Conservation (phyloP, 441 rosid genomes). For the Pelargonium fulgidum region DNA sequence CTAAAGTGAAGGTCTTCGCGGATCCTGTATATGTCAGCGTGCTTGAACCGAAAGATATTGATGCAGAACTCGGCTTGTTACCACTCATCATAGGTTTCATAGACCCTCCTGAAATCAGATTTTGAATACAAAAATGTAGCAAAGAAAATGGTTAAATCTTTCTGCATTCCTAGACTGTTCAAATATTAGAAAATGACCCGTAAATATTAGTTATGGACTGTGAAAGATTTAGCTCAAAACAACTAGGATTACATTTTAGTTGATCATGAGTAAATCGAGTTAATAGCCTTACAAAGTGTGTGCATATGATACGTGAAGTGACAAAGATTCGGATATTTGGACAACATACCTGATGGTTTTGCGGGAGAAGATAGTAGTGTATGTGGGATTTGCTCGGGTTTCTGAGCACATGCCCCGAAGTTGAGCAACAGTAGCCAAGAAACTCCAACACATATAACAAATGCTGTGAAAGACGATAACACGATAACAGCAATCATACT, state of each 20-base stretch:
- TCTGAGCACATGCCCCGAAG: conserved; percentile 33
- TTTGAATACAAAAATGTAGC: neutral
- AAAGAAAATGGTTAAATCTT: too few species aligned
- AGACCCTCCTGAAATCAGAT: conserved; percentile 35
- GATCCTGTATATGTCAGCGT: conserved; percentile 70
- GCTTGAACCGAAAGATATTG: conserved; percentile 82
- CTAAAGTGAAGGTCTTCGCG: conserved; percentile 68
- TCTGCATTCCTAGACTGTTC: too few species aligned
- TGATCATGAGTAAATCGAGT: too few species aligned
- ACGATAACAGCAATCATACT: conserved; percentile 60
- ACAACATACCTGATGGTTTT: conserved; percentile 63
- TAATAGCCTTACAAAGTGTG: too few species aligned
- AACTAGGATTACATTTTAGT: too few species aligned
- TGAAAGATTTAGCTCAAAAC: too few species aligned
- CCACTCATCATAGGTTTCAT: conserved; percentile 28
- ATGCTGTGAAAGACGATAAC: conserved; percentile 51
- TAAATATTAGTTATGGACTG: too few species aligned
- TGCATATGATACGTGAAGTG: too few species aligned
- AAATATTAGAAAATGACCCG: too few species aligned
- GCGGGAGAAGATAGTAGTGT: conserved; percentile 42
- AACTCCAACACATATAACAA: conserved; percentile 48
- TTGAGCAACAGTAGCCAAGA: conserved; percentile 58
- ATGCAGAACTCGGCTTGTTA: conserved; percentile 61
- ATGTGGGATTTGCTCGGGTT: conserved; percentile 32
- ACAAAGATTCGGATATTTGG: too few species aligned